These are phyloP conservation scores for Botryosphaeria dothidea DNA, from an alignment of 2,329 filamentous ascomycete species.

Conservation along the genomic window DNA sequence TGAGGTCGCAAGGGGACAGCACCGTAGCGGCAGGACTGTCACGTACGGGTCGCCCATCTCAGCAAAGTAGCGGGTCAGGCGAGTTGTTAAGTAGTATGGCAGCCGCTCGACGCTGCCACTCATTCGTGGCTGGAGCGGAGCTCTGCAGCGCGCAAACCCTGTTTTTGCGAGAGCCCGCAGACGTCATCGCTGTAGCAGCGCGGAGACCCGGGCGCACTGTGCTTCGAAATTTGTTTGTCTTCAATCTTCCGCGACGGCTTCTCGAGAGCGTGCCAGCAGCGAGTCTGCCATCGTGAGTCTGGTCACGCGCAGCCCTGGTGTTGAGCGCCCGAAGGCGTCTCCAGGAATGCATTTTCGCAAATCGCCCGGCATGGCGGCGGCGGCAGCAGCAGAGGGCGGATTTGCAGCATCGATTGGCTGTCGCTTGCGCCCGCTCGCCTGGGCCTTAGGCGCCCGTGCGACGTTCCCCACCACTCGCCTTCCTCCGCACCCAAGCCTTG, in stretches of 20 bases:
- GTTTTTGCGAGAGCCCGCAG: not conserved
- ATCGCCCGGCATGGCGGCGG: not conserved
- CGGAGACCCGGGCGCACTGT: not conserved
- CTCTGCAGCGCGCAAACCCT: not conserved
- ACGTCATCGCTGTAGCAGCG: not conserved
- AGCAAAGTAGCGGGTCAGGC: not conserved
- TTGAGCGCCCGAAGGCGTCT: not conserved
- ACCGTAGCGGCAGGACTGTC: slow-evolving; percentile 23
- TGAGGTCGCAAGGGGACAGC: slow-evolving; percentile 40
- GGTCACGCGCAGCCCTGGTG: not conserved
- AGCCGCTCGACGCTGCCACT: not conserved
- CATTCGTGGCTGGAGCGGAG: not conserved
- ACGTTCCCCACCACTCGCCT: not conserved
- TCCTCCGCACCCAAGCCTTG: not conserved
- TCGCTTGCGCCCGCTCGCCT: slow-evolving; percentile 3
- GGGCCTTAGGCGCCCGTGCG: slow-evolving; percentile 1
- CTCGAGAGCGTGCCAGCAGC: not conserved
- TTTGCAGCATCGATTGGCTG: slow-evolving; percentile 8
- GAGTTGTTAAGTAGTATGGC: slow-evolving; percentile 3
- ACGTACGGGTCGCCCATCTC: slow-evolving; percentile 6
- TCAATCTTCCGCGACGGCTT: not conserved
- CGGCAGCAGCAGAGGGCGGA: not conserved
- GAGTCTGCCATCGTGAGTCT: not conserved
- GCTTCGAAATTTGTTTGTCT: not conserved
- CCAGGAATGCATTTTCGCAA: not conserved